These are phyloP conservation scores for Venturia asperata DNA, from an alignment of 2,329 filamentous ascomycete genomes.

Conservation along the genomic window DNA sequence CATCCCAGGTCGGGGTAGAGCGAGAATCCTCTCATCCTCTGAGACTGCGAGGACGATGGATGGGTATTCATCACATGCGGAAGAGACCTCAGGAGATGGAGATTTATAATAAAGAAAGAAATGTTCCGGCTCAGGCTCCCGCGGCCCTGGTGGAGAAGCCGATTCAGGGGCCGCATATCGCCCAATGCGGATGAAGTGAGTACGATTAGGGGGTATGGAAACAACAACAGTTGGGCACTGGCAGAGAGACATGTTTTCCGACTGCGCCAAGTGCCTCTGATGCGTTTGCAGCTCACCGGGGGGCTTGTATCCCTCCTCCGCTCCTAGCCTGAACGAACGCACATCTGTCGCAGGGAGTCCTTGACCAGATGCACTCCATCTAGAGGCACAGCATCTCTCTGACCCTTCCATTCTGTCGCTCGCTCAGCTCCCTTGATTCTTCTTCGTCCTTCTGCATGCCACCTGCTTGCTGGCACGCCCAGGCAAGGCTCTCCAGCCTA, in stretches of 20 bases:
- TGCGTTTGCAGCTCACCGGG: conserved; percentile 5
- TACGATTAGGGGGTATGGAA: conserved; percentile 7
- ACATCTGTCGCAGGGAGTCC: not conserved
- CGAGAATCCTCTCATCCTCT: not conserved
- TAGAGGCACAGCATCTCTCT: conserved; percentile 6
- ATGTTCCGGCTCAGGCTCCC: not conserved
- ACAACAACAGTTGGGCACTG: not conserved
- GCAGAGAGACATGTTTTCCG: conserved; percentile 5
- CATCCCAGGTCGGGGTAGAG: not conserved
- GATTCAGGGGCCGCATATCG: not conserved
- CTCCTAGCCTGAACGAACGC: not conserved
- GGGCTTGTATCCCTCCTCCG: not conserved
- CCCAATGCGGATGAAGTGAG: not conserved
- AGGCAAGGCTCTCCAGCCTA: conserved; percentile 11
- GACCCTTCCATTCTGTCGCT: not conserved
- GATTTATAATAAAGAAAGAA: not conserved
- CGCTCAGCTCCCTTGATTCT: not conserved
- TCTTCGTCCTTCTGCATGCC: conserved; percentile 6
- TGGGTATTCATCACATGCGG: not conserved
- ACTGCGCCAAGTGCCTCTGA: conserved; percentile 7
- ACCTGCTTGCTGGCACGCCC: not conserved
- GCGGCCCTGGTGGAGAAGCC: conserved; percentile 1
- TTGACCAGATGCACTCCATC: not conserved
- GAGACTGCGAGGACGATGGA: not conserved
- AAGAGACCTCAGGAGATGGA: not conserved